A percentile compares a stretch with the other conserved stretches of the same genome.
phyloP scores from a whole-genome alignment of 148 eudicot species.

The Amaranthus palmeri region DNA sequence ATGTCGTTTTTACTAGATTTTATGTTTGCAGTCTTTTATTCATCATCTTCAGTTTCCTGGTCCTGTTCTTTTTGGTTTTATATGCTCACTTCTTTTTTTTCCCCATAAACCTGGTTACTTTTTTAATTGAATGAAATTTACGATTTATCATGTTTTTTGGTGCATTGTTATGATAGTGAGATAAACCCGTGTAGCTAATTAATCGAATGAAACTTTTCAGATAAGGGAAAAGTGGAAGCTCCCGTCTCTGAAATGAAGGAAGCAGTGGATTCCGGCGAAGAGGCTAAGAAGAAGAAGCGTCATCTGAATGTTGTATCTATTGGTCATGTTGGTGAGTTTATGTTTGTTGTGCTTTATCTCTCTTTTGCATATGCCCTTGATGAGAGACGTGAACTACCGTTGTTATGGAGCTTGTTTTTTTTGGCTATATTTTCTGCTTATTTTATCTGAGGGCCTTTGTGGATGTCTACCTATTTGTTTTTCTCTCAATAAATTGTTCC shows the following conservation, averaged over 20 bases:
- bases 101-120: not conserved
- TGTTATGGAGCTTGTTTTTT: not conserved
- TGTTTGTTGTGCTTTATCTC: not conserved
- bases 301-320: slow-evolving; percentile 94
- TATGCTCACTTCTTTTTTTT: not conserved
- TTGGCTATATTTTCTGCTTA: not conserved
- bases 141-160: not conserved
- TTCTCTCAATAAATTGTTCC: too few relatives aligned
- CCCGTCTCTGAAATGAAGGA: slow-evolving; percentile 41
- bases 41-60: not conserved
- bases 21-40: not conserved
- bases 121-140: not conserved
- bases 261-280: slow-evolving; percentile 33
- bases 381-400: not conserved
- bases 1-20: not conserved
- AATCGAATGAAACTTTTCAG: slow-evolving; percentile 9
- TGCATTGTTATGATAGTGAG: not conserved
- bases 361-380: not conserved
- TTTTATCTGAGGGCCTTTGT: not conserved
- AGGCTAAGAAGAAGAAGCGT: slow-evolving; percentile 43
- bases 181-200: not conserved
- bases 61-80: not conserved
- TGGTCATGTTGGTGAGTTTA: slow-evolving; percentile 92
- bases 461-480: not conserved
- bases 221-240: slow-evolving; percentile 18